Base-by-base conservation (phyloP, 202 grass and related monocot genomes). In the Schoenoplectus triqueter region DNA sequence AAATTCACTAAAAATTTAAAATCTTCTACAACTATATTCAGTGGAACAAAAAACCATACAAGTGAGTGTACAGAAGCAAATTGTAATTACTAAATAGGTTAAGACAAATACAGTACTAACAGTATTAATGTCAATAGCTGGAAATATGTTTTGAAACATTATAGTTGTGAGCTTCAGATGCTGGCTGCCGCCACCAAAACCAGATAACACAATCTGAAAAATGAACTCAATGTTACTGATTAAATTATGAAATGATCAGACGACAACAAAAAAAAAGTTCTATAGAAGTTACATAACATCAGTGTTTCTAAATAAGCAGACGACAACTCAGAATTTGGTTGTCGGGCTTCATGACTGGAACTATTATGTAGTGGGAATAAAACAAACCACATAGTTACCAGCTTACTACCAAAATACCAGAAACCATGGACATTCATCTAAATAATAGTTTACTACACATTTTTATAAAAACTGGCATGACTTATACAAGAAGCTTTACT, bases 111-210 rank as follows among this genome's bases (percentile, higher is more conserved):
- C 15, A 6, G 54, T 87, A 86, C 88, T 86, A 91, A 97, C 95
- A 67, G 92, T 94, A 50, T 86, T 91, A 80, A 90, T 87, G 87
- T 97, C 92, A 86, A 97, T 90, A 56, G 86, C 86, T 54, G 95
- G 95, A 81, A 92, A 83, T 85, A 97, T 91, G 74, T 97, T 85
- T 65, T 89, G 89, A 86, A 97, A 97, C 82, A 90, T 94, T 21
- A 88, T 86, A 49, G 93, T 90, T 56, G 92, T 86, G 73, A 89
- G 90, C 84, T 85, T 89, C 80, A 89, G 88, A 83, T 90, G 89
- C 55, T 93, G 82, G 7, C 80, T 86, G n/a, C 92, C 89, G 54
- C 92, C 82, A 21, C 67, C 84, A 70, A 97, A 93, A 60, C 95
- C 95, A 64, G 90, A 86, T 15, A 97, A 90, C n/a, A 97, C 95